A percentile compares a stretch with the other conserved stretches of the same genome.
Evolutionary conservation across 495 filamentous ascomycete species (phyloP).

Genomic region (Aspergillus taichungensis): DNA sequence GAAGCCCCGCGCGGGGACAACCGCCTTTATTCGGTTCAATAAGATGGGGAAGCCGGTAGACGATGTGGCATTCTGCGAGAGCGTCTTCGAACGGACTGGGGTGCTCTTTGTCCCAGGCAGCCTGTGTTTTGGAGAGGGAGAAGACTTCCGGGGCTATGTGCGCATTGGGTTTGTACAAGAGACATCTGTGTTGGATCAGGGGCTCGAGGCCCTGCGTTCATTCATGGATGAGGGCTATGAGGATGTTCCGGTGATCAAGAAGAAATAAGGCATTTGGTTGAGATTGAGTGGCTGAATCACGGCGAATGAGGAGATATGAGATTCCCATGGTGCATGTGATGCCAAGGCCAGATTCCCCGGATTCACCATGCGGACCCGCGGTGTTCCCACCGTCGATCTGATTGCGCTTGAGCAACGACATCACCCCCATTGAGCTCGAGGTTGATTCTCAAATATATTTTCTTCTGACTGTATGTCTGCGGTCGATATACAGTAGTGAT

Average conservation of each 20-base stretch:
- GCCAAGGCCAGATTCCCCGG: neutral
- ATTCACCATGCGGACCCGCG: no score
- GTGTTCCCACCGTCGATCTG: neutral
- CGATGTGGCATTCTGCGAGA: constrained; percentile 62
- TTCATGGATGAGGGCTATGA: constrained; percentile 58
- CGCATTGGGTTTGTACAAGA: constrained; percentile 72
- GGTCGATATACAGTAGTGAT: no score
- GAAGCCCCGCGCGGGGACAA: constrained; percentile 75
- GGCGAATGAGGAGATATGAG: neutral
- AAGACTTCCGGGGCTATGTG: constrained; percentile 70
- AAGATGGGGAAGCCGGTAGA: constrained; percentile 58
- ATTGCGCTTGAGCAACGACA: no score
- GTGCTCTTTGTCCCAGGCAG: constrained; percentile 76
- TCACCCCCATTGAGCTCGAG: no score
- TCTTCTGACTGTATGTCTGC: no score
- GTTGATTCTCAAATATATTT: no score
- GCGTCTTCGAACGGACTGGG: constrained; percentile 57
- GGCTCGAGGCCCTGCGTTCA: constrained; percentile 47
- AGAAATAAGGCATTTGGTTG: constrained; percentile 6
- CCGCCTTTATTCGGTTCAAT: constrained; percentile 65
- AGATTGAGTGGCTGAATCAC: neutral
- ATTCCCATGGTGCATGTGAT: neutral
- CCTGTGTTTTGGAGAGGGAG: constrained; percentile 60
- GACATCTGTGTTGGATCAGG: constrained; percentile 60
- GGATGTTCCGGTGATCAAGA: constrained; percentile 37